A percentile compares a stretch with the other conserved stretches of the same genome.
phyloP scores from a whole-genome alignment of 2,329 filamentous ascomycete genomes.

The Ophiostoma novo-ulmi region DNA sequence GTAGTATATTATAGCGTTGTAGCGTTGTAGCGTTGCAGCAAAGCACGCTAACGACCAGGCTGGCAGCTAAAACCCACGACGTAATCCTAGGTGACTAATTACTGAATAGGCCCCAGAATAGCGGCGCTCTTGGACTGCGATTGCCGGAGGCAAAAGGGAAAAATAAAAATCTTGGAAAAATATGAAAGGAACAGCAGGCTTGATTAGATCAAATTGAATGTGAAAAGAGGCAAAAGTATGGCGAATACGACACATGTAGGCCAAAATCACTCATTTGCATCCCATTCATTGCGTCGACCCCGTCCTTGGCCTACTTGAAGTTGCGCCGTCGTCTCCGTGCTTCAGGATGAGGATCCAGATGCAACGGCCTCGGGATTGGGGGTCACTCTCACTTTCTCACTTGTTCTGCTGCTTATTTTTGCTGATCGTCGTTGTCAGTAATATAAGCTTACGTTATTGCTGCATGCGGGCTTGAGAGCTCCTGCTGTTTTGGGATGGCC shows the following conservation, averaged over 20 bases:
- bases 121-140: neutral
- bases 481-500: slow-evolving; percentile 16
- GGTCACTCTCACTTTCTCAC: neutral
- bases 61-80: slow-evolving; percentile 12
- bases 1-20: neutral
- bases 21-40: slow-evolving; percentile 1
- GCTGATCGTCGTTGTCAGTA: neutral
- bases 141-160: neutral
- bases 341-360: neutral
- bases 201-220: neutral
- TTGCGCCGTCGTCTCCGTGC: neutral
- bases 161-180: neutral
- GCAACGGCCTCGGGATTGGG: neutral
- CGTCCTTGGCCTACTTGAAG: neutral
- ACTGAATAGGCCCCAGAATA: neutral
- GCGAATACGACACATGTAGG: neutral
- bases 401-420: neutral
- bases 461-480: slow-evolving; percentile 7
- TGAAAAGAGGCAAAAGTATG: neutral
- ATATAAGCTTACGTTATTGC: neutral
- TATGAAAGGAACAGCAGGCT: neutral
- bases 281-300: neutral
- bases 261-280: neutral
- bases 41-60: slow-evolving; percentile 12
- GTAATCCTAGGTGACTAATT: neutral